These are phyloP conservation scores for Lathyrus aphaca DNA, from an alignment of 306 rosid species.

Conservation along the genomic window DNA sequence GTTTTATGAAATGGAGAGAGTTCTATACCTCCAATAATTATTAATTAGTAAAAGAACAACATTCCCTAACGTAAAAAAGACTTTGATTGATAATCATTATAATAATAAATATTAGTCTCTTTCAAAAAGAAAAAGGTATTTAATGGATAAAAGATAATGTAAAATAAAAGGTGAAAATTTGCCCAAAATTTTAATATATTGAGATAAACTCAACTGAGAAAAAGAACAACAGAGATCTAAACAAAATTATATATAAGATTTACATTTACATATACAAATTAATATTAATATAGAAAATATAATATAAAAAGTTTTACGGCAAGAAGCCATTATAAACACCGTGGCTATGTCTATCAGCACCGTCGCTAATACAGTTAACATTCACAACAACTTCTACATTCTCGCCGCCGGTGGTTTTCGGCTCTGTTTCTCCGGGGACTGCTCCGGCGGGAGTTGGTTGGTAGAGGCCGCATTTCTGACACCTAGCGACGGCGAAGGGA, in stretches of 20 bases:
- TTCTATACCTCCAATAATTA: background rate
- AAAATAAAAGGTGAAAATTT: background rate
- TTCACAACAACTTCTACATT: background rate
- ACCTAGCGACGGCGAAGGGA: slow-evolving; percentile 53
- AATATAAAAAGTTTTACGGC: slow-evolving; percentile 38
- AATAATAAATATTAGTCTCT: background rate
- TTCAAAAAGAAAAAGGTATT: no score
- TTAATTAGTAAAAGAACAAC: background rate
- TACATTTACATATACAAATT: background rate
- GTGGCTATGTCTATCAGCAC: slow-evolving; percentile 13
- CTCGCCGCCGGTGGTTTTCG: slow-evolving; percentile 23
- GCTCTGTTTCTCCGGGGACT: slow-evolving; percentile 24
- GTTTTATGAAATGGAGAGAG: background rate
- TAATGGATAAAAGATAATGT: no score
- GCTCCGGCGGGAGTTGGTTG: slow-evolving; percentile 44
- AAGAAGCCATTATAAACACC: slow-evolving; percentile 39
- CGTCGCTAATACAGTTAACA: background rate
- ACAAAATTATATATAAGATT: background rate
- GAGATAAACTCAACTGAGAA: background rate
- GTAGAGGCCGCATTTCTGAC: slow-evolving; percentile 70
- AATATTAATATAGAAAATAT: background rate
- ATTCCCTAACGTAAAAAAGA: background rate
- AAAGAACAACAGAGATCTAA: background rate
- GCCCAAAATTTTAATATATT: background rate
- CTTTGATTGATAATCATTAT: background rate